Evolutionary conservation across 2,329 filamentous ascomycete species (phyloP).

Genomic region (Rhynchosporium secalis): DNA sequence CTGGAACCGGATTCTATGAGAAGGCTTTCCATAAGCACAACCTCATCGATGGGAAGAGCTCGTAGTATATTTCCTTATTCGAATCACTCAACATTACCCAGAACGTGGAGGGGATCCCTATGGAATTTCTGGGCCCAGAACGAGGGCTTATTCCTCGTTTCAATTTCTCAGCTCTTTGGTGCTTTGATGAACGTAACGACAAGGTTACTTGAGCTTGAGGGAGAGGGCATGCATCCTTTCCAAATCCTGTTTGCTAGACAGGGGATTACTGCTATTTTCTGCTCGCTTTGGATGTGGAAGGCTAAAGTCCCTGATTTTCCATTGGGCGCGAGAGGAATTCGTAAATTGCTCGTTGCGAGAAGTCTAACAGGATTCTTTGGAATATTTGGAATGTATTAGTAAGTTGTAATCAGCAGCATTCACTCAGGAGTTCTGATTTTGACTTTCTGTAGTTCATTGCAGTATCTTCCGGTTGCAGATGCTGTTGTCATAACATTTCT

Average conservation of each 20-base stretch:
- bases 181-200: slow-evolving; percentile 84
- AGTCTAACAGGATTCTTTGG: slow-evolving; percentile 75
- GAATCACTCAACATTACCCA: slow-evolving; percentile 9
- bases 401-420: slow-evolving; percentile 17
- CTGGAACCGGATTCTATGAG: slow-evolving; percentile 41
- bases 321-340: slow-evolving; percentile 65
- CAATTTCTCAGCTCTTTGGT: slow-evolving; percentile 77
- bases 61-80: slow-evolving; percentile 27
- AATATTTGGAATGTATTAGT: slow-evolving; percentile 62
- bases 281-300: slow-evolving; percentile 73
- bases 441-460: slow-evolving; percentile 52
- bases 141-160: slow-evolving; percentile 71
- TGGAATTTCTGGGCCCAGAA: slow-evolving; percentile 61
- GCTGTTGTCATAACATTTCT: slow-evolving; percentile 90
- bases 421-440: not conserved
- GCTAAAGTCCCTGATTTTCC: slow-evolving; percentile 67
- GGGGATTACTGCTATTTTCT: slow-evolving; percentile 67
- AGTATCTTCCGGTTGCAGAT: slow-evolving; percentile 82
- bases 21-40: slow-evolving; percentile 45
- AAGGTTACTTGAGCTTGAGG: slow-evolving; percentile 70
- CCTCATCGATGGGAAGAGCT: slow-evolving; percentile 41
- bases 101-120: slow-evolving; percentile 26
- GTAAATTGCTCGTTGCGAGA: slow-evolving; percentile 66
- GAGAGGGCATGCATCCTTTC: slow-evolving; percentile 74
- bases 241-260: slow-evolving; percentile 83